Conservation (phyloP, 305 asterid genomes). For the Fraxinus nigra region DNA sequence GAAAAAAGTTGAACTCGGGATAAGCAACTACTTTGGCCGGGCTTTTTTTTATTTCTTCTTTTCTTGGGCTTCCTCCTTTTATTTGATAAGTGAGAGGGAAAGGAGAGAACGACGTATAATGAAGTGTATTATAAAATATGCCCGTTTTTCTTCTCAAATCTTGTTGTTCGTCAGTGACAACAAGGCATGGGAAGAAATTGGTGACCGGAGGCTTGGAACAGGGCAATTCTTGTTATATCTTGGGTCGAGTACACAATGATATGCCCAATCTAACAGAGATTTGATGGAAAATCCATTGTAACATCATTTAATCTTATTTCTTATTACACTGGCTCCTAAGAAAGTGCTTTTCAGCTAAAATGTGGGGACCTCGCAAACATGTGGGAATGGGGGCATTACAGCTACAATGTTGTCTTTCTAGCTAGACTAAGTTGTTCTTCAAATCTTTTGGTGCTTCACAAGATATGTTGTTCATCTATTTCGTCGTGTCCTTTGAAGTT, state of each 20-base stretch:
- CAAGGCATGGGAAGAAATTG: background rate
- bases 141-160: background rate
- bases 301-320: background rate
- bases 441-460: background rate
- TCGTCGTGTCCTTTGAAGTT: background rate
- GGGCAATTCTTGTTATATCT: background rate
- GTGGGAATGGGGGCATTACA: background rate
- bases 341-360: background rate
- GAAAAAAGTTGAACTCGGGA: background rate
- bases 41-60: background rate
- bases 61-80: background rate
- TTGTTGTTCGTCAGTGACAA: background rate
- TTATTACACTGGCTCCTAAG: background rate
- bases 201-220: background rate
- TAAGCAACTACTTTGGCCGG: background rate
- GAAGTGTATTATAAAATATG: background rate
- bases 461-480: background rate
- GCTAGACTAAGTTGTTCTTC: background rate
- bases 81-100: background rate
- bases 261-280: background rate
- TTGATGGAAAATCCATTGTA: background rate
- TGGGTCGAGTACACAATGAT: background rate
- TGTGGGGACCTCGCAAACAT: background rate
- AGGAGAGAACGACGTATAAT: background rate
- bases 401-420: background rate